A percentile compares a stretch with the other conserved stretches of the same genome.
phyloP scores from a whole-genome alignment of 2,329 filamentous ascomycete genomes.

The Dactylonectria estremocensis region DNA sequence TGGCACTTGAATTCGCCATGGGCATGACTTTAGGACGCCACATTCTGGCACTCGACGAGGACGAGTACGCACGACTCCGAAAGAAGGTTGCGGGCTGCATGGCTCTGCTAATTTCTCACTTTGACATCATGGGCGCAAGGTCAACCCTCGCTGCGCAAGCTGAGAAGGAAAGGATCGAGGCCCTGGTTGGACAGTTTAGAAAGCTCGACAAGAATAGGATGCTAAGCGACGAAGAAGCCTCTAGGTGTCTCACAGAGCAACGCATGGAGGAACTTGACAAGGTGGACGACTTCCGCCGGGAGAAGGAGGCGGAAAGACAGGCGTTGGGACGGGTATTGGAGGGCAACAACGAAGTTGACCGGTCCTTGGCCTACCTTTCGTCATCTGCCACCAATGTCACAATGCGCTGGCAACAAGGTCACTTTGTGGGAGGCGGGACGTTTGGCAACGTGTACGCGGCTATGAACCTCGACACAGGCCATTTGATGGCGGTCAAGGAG shows the following conservation, averaged over 20 bases:
- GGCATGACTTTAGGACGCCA: constrained; percentile 95
- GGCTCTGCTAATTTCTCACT: constrained; percentile 97
- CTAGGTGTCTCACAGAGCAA: constrained; percentile 80
- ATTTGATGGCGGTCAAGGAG: constrained; percentile 98
- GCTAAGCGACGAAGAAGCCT: constrained; percentile 88
- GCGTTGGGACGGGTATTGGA: constrained; percentile 92
- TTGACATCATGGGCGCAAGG: constrained; percentile 98
- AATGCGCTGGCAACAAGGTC: constrained; percentile 98
- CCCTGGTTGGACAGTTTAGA: constrained; percentile 81
- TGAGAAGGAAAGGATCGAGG: constrained; percentile 90
- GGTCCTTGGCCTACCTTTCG: constrained; percentile 92
- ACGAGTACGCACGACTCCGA: constrained; percentile 87
- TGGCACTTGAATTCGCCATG: constrained; percentile 97
- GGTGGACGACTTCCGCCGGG: constrained; percentile 84
- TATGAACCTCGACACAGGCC: constrained; percentile 96
- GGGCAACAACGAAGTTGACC: constrained; percentile 94
- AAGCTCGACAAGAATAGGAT: constrained; percentile 83
- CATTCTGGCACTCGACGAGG: constrained; percentile 90
- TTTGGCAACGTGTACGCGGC: constrained; percentile 98
- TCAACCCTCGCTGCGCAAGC: constrained; percentile 94
- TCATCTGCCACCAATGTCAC: constrained; percentile 96
- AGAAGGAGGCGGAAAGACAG: constrained; percentile 87
- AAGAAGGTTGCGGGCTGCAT: constrained; percentile 96
- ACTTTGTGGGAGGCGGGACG: constrained; percentile 95
- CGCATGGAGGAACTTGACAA: constrained; percentile 80